These are phyloP conservation scores for Cladosporium sp. DNA, from an alignment of 2,329 filamentous ascomycete species.

Conservation along the genomic window DNA sequence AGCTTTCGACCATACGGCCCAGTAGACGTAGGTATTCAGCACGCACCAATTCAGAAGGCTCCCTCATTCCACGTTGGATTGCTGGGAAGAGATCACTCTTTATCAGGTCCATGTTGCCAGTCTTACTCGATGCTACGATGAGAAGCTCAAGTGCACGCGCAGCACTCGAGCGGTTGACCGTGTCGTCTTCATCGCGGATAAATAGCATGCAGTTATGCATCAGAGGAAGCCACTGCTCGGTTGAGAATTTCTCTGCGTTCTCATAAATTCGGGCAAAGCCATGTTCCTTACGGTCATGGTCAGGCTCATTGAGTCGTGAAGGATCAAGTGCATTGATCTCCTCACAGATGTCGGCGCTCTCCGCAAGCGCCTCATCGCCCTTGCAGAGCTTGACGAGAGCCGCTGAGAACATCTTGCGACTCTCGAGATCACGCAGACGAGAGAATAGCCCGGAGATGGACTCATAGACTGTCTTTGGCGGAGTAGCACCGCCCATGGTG, in stretches of 20 bases:
- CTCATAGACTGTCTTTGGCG: constrained; percentile 63
- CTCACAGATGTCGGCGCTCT: constrained; percentile 70
- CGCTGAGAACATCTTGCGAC: constrained; percentile 71
- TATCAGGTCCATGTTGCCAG: constrained; percentile 56
- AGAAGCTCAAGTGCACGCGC: constrained; percentile 79
- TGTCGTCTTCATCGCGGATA: constrained; percentile 82
- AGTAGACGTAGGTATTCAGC: constrained; percentile 79
- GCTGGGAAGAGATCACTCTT: constrained; percentile 44
- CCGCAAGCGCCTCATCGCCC: constrained; percentile 61
- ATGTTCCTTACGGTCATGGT: constrained; percentile 78
- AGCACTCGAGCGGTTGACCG: constrained; percentile 81
- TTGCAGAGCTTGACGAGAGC: constrained; percentile 72
- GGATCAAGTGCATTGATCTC: constrained; percentile 79
- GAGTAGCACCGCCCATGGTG: constrained; percentile 20
- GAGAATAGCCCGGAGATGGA: constrained; percentile 82
- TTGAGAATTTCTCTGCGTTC: constrained; percentile 62
- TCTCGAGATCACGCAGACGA: constrained; percentile 81
- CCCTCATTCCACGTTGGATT: constrained; percentile 53
- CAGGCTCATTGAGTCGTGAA: constrained; percentile 76
- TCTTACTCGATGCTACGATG: constrained; percentile 48
- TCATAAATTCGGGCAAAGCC: constrained; percentile 75
- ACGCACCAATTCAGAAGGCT: constrained; percentile 80
- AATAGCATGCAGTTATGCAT: constrained; percentile 89
- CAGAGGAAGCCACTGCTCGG: constrained; percentile 81
- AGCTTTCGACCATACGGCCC: constrained; percentile 72